Percentiles rank a stretch among this genome's conserved stretches.
These are phyloP conservation scores for Conticribra guillardii DNA, from an alignment of 108 stramenopile species.

Conservation along the genomic window DNA sequence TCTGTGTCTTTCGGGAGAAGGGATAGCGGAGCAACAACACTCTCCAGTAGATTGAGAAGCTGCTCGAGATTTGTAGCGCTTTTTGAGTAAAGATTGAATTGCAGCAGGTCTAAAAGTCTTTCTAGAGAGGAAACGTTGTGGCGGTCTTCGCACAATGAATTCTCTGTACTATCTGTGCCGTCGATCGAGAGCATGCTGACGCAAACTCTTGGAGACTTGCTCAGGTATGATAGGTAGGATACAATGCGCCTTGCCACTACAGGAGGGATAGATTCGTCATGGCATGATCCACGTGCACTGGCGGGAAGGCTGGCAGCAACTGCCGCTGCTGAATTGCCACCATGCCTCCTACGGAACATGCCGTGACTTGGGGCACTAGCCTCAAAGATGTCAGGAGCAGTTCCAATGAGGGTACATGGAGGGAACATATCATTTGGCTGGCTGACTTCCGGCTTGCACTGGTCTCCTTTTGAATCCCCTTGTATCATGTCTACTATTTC, in stretches of 20 bases:
- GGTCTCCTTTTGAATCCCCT: constrained; percentile 27
- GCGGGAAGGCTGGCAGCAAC: constrained; percentile 83
- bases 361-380: constrained; percentile 29
- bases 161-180: not conserved
- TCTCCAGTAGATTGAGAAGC: constrained; percentile 73
- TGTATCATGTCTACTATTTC: constrained; percentile 45
- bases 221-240: constrained; percentile 55
- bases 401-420: constrained; percentile 69
- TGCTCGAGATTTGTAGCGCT: constrained; percentile 84
- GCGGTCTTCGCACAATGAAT: not conserved
- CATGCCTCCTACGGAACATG: constrained; percentile 55
- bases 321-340: constrained; percentile 56
- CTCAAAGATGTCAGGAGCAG: constrained; percentile 65
- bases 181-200: constrained; percentile 55
- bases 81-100: constrained; percentile 61
- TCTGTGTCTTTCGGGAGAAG: constrained; percentile 68
- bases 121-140: constrained; percentile 57
- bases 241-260: constrained; percentile 81
- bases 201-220: constrained; percentile 73
- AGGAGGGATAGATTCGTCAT: constrained; percentile 60
- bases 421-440: constrained; percentile 62
- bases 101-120: constrained; percentile 67
- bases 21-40: constrained; percentile 74
- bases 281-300: constrained; percentile 55
- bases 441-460: constrained; percentile 8